Evolutionary conservation across 202 grass and related monocot genomes (phyloP), one percentile per base, ranked within the genome.

Genomic region (Zoysia matrella): DNA sequence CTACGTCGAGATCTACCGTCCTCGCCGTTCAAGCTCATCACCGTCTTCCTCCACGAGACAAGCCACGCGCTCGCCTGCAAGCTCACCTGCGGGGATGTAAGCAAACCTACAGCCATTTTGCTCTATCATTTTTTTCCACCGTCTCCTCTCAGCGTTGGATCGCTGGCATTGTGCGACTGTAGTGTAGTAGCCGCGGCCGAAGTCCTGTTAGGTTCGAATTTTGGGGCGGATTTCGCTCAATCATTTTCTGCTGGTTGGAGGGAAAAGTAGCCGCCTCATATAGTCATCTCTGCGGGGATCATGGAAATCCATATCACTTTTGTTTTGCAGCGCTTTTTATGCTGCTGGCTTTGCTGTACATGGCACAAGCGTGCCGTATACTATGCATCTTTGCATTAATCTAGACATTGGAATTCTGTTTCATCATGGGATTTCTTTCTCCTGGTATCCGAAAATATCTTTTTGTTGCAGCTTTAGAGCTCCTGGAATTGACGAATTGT

Each of bases 1-100:
- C 22, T 30, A 30, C 22, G 22, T 30, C 22, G 22, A 30, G 22
- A 30, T 30, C 22, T 95, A 77, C 55, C 96, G 87, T 83, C 92
- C 78, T 96, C 89, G 54, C 96, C 96, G 55, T 99, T 99, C 92
- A 99, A 99, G 87, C 93, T 96, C 61, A 96, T 99, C 85, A 94
- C 96, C 68, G 93, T 99, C 78, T 99, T 99, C 90, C 96, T 99
- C 65, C 96, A 99, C 79, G 96, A 99, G 84, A 96, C 89, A 58
- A 99, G 93, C 85, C 96, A 99, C 81, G 96, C 93, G 51, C 93
- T 99, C 82, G 96, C 93, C 71, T 99, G 96, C 87, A 99, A 96
- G 85, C 87, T 96, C 51, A 99, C 96, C 64, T 99, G 96, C 74
- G 96, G 93, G 40, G 89, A 96, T 90, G 96, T 99, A 90, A 91